A percentile compares a stretch with the other conserved stretches of the same genome.
Evolutionary conservation across 768 basidiomycete genomes (phyloP).

Genomic region (Saitozyma sp.): DNA sequence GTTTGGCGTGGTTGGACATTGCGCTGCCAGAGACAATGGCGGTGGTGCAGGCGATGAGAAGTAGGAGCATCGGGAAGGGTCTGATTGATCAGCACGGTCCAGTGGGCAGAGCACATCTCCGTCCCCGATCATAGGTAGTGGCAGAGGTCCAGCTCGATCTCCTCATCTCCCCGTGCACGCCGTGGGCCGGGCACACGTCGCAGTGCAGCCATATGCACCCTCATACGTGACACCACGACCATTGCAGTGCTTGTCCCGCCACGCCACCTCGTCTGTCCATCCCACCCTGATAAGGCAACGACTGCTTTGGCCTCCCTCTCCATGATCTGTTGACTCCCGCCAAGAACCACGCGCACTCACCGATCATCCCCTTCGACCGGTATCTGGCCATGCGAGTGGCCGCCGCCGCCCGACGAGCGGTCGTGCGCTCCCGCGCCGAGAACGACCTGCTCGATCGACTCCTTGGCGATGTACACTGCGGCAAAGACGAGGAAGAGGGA

Average conservation of each 20-base stretch:
- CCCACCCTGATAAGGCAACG: neutral
- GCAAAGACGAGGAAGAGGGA: constrained; percentile 92
- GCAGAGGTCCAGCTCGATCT: neutral
- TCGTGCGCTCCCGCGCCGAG: constrained; percentile 55
- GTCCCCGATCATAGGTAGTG: no score
- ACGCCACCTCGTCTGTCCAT: no score
- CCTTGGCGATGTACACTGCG: constrained; percentile 93
- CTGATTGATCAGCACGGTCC: constrained; percentile 24
- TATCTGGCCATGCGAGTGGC: constrained; percentile 59
- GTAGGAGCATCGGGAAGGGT: constrained; percentile 34
- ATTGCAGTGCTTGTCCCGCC: no score
- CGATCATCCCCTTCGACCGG: constrained; percentile 46
- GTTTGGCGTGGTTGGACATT: constrained; percentile 52
- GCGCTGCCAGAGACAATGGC: constrained; percentile 44
- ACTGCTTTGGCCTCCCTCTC: constrained; percentile 2
- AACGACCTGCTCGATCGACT: constrained; percentile 88
- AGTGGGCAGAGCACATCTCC: neutral
- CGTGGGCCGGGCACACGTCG: no score
- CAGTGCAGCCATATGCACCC: no score
- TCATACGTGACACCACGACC: no score
- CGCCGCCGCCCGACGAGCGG: constrained; percentile 58
- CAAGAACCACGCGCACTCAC: constrained; percentile 25
- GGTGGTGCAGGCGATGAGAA: constrained; percentile 30
- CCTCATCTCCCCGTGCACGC: neutral
- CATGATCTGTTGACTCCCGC: neutral